phyloP scores from a whole-genome alignment of 1,284 basidiomycete species.

The Chalciporus sp. region DNA sequence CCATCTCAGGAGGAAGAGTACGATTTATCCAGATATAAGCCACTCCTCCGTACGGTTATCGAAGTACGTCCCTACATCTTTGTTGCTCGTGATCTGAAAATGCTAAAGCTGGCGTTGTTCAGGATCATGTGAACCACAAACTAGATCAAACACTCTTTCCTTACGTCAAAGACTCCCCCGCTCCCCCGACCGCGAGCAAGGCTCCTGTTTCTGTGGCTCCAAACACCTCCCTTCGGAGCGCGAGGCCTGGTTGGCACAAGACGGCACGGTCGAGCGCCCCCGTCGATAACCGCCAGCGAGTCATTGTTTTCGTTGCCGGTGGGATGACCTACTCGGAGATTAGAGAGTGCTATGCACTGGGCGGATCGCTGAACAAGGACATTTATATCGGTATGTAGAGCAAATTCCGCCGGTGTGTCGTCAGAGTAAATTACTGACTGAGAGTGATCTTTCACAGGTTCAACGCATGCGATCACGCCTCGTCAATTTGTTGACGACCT shows the following conservation, averaged over 20 bases:
- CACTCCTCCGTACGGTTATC: conserved; percentile 82
- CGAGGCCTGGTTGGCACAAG: conserved; percentile 85
- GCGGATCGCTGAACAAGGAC: conserved; percentile 78
- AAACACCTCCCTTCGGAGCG: conserved; percentile 79
- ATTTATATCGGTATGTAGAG: conserved; percentile 80
- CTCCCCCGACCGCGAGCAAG: conserved; percentile 49
- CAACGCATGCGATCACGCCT: conserved; percentile 87
- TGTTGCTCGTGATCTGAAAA: background rate
- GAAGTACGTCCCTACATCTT: conserved; percentile 51
- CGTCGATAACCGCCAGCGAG: conserved; percentile 72
- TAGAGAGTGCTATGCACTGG: conserved; percentile 83
- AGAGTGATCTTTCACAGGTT: conserved; percentile 55
- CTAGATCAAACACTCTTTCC: conserved; percentile 86
- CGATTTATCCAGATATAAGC: conserved; percentile 94
- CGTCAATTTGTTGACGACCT: conserved; percentile 85
- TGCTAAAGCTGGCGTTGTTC: conserved; percentile 4
- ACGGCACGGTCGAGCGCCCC: conserved; percentile 56
- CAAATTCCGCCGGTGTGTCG: background rate
- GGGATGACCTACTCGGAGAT: conserved; percentile 98
- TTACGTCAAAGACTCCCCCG: conserved; percentile 87
- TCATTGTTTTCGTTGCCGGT: conserved; percentile 92
- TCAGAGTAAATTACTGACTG: conserved; percentile 2
- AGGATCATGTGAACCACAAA: conserved; percentile 83
- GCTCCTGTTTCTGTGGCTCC: conserved; percentile 48
- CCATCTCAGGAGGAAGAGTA: conserved; percentile 82